phyloP scores from a whole-genome alignment of 2,329 filamentous ascomycete genomes.

The Amesomyces nigricolor region DNA sequence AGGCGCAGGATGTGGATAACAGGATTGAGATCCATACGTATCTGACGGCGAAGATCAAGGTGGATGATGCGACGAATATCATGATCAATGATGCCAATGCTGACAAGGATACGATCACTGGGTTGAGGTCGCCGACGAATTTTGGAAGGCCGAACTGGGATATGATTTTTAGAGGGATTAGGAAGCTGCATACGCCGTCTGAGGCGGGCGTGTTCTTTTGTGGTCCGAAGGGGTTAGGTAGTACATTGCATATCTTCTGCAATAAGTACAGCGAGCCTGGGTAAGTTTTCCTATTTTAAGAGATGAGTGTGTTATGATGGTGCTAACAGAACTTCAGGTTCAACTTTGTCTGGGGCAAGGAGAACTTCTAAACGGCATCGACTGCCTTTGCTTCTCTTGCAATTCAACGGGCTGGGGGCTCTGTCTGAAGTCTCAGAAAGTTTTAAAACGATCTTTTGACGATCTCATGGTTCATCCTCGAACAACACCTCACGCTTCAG shows the following conservation, averaged over 20 bases:
- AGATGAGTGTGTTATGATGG: not conserved
- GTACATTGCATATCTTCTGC: conserved; percentile 72
- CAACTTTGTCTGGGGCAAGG: conserved; percentile 63
- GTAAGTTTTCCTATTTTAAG: conserved; percentile 40
- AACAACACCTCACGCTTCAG: not conserved
- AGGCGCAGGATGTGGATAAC: conserved; percentile 77
- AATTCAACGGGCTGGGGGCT: not conserved
- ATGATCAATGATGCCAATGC: conserved; percentile 88
- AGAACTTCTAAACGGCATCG: conserved; percentile 51
- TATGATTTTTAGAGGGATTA: conserved; percentile 78
- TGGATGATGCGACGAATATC: conserved; percentile 81
- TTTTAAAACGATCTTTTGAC: no score
- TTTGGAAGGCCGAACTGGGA: conserved; percentile 87
- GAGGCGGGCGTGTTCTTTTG: conserved; percentile 82
- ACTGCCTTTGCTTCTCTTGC: not conserved
- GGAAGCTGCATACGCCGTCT: conserved; percentile 68
- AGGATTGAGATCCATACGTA: conserved; percentile 88
- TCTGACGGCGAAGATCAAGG: conserved; percentile 79
- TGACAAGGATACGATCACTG: conserved; percentile 79
- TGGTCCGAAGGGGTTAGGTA: conserved; percentile 73
- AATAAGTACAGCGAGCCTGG: conserved; percentile 83
- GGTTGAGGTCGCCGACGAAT: conserved; percentile 74
- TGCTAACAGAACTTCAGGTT: conserved; percentile 42
- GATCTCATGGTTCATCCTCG: not conserved
- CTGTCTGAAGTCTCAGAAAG: no score